Conservation (phyloP, 768 basidiomycete species). For the Hericium erinaceus region DNA sequence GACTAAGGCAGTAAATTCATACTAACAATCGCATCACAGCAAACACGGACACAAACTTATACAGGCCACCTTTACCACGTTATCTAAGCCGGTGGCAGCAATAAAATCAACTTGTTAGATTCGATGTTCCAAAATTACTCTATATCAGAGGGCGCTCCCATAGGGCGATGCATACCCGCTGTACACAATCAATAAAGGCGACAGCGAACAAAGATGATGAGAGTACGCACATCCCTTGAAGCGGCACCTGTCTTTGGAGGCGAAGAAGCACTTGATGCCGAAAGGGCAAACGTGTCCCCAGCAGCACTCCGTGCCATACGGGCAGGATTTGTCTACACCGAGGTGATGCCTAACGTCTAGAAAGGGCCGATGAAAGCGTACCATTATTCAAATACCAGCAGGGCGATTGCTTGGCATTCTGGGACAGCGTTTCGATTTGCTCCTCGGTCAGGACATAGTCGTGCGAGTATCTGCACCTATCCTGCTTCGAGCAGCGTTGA, state of each 20-base stretch:
- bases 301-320: conserved; percentile 68
- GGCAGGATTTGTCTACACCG: conserved; percentile 57
- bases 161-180: conserved; percentile 34
- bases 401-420: conserved; percentile 77
- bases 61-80: too few species aligned
- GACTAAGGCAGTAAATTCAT: too few species aligned
- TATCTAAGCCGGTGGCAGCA: too few species aligned
- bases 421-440: conserved; percentile 60
- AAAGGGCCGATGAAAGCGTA: conserved; percentile 17
- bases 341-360: background rate
- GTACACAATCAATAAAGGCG: background rate
- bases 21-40: too few species aligned
- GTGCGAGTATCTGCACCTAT: conserved; percentile 75
- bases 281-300: conserved; percentile 82
- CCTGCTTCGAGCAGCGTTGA: conserved; percentile 55
- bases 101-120: too few species aligned
- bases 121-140: too few species aligned
- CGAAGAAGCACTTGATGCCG: conserved; percentile 45
- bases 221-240: conserved; percentile 58
- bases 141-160: background rate
- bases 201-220: background rate
- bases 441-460: conserved; percentile 66
- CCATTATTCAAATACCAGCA: conserved; percentile 82
- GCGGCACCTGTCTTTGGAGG: conserved; percentile 79
- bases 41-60: too few species aligned